phyloP scores from a whole-genome alignment of 139 green algal species.

The Penium margaritaceum region DNA sequence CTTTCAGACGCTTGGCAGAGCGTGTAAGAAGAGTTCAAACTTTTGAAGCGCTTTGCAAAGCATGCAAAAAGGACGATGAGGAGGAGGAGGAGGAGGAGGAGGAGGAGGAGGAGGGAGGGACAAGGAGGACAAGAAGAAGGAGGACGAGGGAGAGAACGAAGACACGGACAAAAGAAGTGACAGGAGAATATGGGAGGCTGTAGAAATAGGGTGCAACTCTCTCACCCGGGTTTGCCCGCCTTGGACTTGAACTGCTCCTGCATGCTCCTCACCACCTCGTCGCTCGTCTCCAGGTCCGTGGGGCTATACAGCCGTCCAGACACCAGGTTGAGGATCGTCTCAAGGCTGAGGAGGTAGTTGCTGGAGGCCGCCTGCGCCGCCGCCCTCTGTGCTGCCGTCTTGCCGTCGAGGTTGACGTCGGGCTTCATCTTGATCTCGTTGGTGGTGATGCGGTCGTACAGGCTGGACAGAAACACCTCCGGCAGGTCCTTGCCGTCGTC shows the following conservation, averaged over 20 bases:
- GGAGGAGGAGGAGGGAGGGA: neutral
- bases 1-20: too few relatives aligned
- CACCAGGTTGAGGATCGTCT: constrained; percentile 44
- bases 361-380: too few relatives aligned
- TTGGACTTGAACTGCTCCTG: constrained; percentile 39
- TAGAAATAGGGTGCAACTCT: too few relatives aligned
- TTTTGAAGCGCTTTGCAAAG: too few relatives aligned
- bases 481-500: constrained; percentile 86
- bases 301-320: neutral
- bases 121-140: neutral
- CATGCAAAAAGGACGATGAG: too few relatives aligned
- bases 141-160: neutral
- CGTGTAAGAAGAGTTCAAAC: too few relatives aligned
- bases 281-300: constrained; percentile 22
- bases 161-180: too few relatives aligned
- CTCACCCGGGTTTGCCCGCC: constrained; percentile 35
- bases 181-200: too few relatives aligned
- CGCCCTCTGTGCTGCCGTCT: too few relatives aligned
- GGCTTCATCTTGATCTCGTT: constrained; percentile 97
- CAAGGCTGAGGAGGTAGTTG: constrained; percentile 66
- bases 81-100: too few relatives aligned
- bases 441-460: constrained; percentile 89
- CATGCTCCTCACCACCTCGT: constrained; percentile 46
- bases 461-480: constrained; percentile 70
- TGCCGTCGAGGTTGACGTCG: too few relatives aligned